phyloP scores from a whole-genome alignment of 306 rosid genomes.

The Rosa persica region DNA sequence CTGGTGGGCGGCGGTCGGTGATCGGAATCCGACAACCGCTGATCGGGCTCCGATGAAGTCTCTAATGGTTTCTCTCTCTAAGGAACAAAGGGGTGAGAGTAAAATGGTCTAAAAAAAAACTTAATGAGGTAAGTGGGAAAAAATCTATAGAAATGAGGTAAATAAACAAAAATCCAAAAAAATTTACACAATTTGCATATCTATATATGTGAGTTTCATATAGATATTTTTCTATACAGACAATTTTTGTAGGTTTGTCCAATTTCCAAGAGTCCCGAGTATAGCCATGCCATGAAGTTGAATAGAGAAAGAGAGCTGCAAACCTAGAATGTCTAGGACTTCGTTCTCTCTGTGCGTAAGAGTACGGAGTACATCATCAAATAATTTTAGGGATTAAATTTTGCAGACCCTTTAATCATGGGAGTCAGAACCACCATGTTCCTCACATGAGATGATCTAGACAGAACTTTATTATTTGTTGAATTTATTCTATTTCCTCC shows the following conservation, averaged over 20 bases:
- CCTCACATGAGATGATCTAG: constrained; percentile 36
- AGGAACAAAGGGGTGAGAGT: too few species aligned
- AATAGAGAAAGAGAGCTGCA: constrained; percentile 21
- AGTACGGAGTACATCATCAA: constrained; percentile 31
- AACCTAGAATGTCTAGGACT: constrained; percentile 45
- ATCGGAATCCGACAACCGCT: too few species aligned
- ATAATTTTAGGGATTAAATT: constrained; percentile 28
- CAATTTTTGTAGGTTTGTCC: neutral
- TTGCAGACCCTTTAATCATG: constrained; percentile 54
- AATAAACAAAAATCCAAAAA: too few species aligned
- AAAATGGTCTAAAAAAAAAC: too few species aligned
- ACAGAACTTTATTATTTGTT: too few species aligned
- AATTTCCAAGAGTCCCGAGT: neutral
- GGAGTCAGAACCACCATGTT: constrained; percentile 53
- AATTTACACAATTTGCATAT: neutral
- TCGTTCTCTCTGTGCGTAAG: constrained; percentile 37
- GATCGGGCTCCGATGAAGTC: too few species aligned
- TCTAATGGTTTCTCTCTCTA: too few species aligned
- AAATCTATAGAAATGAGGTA: too few species aligned
- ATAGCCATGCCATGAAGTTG: constrained; percentile 19
- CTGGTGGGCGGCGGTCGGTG: too few species aligned
- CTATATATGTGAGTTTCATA: neutral
- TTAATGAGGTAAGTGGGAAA: too few species aligned
- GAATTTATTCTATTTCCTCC: neutral
- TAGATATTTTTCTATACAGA: neutral